Percentiles rank a stretch among this genome's conserved stretches.
phyloP scores from a whole-genome alignment of 2,329 filamentous ascomycete genomes.

The Fusarium domesticum region DNA sequence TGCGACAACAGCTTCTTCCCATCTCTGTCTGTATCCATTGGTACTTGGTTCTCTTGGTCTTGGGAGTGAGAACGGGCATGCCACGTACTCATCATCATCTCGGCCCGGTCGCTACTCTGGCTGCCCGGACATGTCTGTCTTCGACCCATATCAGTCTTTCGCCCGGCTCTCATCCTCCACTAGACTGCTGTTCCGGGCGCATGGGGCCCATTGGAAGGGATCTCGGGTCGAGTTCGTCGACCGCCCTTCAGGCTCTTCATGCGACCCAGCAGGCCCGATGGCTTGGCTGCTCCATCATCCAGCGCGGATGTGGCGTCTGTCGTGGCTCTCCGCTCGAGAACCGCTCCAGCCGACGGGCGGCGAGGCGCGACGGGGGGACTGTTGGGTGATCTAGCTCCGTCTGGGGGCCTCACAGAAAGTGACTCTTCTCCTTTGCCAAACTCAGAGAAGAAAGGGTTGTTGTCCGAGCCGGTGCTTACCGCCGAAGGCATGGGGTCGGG shows the following conservation, averaged over 20 bases:
- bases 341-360: slow-evolving; percentile 37
- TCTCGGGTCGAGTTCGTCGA: slow-evolving; percentile 41
- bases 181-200: slow-evolving; percentile 43
- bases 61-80: slow-evolving; percentile 5
- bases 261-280: slow-evolving; percentile 67
- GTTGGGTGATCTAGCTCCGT: slow-evolving; percentile 46
- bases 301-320: slow-evolving; percentile 48
- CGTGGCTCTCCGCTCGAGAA: slow-evolving; percentile 64
- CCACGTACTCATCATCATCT: slow-evolving; percentile 8
- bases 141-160: slow-evolving; percentile 19
- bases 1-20: slow-evolving; percentile 6
- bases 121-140: slow-evolving; percentile 10
- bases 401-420: slow-evolving; percentile 44
- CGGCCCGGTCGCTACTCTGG: background rate
- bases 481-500: slow-evolving; percentile 37
- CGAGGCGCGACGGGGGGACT: slow-evolving; percentile 51
- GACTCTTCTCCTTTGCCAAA: slow-evolving; percentile 58
- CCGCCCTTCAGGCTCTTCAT: slow-evolving; percentile 81
- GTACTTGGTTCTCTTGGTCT: slow-evolving; percentile 24
- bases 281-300: slow-evolving; percentile 42
- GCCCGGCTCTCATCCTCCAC: slow-evolving; percentile 26
- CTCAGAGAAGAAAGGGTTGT: slow-evolving; percentile 82
- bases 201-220: slow-evolving; percentile 36
- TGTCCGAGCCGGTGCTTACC: slow-evolving; percentile 34
- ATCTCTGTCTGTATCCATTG: slow-evolving; percentile 12